Evolutionary conservation across 2,329 filamentous ascomycete species (phyloP).

Genomic region (Corniculantispora saksenae): DNA sequence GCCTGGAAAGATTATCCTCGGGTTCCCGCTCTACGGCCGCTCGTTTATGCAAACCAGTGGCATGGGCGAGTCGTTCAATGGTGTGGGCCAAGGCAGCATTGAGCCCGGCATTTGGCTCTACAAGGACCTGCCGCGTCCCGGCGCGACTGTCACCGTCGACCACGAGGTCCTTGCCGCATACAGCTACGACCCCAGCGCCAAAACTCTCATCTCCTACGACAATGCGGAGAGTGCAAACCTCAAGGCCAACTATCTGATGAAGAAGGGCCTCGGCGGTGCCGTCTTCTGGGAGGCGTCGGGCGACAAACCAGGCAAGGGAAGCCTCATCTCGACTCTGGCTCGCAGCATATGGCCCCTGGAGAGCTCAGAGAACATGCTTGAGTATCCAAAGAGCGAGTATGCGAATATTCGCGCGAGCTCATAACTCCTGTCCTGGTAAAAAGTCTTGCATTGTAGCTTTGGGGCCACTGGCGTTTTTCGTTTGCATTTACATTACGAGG

Average conservation of each 20-base stretch:
- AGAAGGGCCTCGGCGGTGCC: conserved; percentile 66
- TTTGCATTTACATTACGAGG: background rate
- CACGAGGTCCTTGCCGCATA: conserved; percentile 64
- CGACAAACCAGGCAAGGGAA: conserved; percentile 55
- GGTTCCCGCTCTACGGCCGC: conserved; percentile 80
- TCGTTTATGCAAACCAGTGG: conserved; percentile 69
- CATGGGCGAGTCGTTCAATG: conserved; percentile 62
- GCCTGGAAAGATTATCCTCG: conserved; percentile 68
- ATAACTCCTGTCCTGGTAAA: background rate
- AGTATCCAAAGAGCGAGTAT: conserved; percentile 58
- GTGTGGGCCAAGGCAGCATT: conserved; percentile 59
- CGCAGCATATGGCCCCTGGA: conserved; percentile 51
- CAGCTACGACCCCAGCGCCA: conserved; percentile 61
- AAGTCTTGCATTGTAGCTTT: background rate
- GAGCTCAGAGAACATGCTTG: conserved; percentile 50
- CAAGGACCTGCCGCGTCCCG: conserved; percentile 65
- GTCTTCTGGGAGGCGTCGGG: conserved; percentile 86
- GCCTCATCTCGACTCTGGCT: conserved; percentile 59
- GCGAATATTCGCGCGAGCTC: conserved; percentile 48
- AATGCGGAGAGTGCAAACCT: conserved; percentile 55
- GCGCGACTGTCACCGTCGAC: conserved; percentile 60
- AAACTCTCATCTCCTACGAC: conserved; percentile 71
- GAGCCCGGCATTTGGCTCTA: conserved; percentile 72
- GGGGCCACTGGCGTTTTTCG: background rate
- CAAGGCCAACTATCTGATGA: conserved; percentile 66